A percentile compares a stretch with the other conserved stretches of the same genome.
phyloP scores from a whole-genome alignment of 1,284 basidiomycete species.

The Puccinia horiana region DNA sequence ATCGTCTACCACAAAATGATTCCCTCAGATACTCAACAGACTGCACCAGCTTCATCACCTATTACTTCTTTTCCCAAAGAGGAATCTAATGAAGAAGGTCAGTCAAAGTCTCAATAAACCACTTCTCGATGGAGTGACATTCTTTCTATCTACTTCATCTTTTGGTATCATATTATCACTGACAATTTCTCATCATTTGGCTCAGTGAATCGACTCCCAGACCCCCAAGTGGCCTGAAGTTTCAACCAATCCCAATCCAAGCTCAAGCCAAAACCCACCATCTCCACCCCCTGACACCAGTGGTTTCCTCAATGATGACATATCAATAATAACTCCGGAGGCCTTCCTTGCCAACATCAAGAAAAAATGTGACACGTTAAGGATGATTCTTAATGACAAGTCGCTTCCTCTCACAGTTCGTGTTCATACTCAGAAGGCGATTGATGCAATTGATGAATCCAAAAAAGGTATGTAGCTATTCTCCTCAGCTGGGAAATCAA shows the following conservation, averaged over 20 bases:
- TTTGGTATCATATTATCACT: no score
- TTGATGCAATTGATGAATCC: constrained; percentile 11
- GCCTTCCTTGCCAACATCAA: not conserved
- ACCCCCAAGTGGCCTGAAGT: not conserved
- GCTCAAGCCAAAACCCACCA: not conserved
- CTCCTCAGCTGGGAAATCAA: not conserved
- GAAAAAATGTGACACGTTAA: not conserved
- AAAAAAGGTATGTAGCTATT: no score
- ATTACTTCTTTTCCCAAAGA: no score
- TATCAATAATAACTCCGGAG: not conserved
- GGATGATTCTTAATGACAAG: not conserved
- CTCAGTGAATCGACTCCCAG: not conserved
- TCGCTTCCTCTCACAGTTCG: not conserved
- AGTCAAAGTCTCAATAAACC: no score
- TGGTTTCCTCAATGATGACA: not conserved
- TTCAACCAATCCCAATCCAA: no score
- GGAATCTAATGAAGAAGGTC: no score
- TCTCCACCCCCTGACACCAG: not conserved
- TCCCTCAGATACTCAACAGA: no score
- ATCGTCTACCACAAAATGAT: no score
- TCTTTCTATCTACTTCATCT: no score
- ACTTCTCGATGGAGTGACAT: no score
- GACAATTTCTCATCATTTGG: not conserved
- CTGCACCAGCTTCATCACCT: no score
- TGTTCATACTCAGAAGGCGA: not conserved